Evolutionary conservation across 108 stramenopile genomes (phyloP), one percentile per base, ranked within the genome.

Genomic region (Skeletonema tropicum): DNA sequence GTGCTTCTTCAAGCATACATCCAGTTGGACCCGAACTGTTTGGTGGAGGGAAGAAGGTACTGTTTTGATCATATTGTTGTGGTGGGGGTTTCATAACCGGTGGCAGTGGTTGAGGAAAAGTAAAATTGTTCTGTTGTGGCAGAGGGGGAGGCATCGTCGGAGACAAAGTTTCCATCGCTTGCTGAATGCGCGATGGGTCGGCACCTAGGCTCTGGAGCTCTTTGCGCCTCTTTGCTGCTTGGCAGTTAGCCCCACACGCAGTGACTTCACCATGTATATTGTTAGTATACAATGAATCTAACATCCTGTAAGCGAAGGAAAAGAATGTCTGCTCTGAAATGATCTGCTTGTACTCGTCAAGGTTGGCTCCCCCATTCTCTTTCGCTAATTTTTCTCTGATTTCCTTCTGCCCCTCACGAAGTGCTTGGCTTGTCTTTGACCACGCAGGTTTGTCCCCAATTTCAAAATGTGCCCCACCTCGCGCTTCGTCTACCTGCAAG

Each of bases 381-480:
- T 74, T 80, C 6, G 86, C 88, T 31, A 94, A 57, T 42, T 86
- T 85, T 36, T 81, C 89, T 39, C 92, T 79, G n/a, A 94, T 63
- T 31, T 68, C 80, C 9, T 90, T 83, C 57, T 89, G 90, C 26
- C 95, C 95, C 73, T 96, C 95, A 69, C 95, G 71, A 49, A 96
- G 76, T 17, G 92, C 91, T 81, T 94, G 95, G 52, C 90, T 70
- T 4, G 95, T 96, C 76, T 96, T 96, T 52, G 94, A 90, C 73
- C 90, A 69, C 9, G 89, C 89, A 39, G 90, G 85, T 79, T 96
- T 93, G 57, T 96, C 95, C 15, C 92, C 95, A 66, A 96, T 94
- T 39, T 96, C 95, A 52, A 78, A 76, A 85, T 87, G 86, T 3
- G 82, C 66, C 12, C 17, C 59, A 8, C 68, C 75, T 57, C 88